These are phyloP conservation scores for Mallotus japonicus DNA, from an alignment of 441 rosid species.

Conservation along the genomic window DNA sequence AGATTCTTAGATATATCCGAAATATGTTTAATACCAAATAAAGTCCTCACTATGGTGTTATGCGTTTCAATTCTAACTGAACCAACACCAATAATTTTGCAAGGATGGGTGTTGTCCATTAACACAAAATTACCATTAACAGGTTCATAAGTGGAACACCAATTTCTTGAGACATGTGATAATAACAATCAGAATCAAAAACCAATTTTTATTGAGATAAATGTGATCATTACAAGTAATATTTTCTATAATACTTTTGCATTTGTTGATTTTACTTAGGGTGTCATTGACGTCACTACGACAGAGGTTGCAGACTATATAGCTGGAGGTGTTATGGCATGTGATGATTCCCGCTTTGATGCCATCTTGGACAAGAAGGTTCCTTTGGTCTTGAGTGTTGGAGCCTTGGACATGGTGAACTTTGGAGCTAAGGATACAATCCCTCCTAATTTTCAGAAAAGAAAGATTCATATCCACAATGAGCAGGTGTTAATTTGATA, in stretches of 20 bases:
- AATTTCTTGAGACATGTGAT: no score
- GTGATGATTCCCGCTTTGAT: conserved; percentile 83
- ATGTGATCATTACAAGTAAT: no score
- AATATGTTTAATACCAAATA: no score
- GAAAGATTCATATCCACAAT: conserved; percentile 78
- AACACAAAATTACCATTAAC: no score
- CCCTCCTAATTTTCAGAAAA: conserved; percentile 58
- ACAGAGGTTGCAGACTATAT: conserved; percentile 94
- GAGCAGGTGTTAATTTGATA: conserved; percentile 52
- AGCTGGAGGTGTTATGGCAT: conserved; percentile 94
- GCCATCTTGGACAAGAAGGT: conserved; percentile 66
- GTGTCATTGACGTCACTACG: conserved; percentile 82
- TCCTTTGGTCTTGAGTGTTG: conserved; percentile 84
- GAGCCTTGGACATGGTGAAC: conserved; percentile 94
- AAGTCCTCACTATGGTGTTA: no score
- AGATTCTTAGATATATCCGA: no score
- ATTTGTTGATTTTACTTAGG: conserved; percentile 37
- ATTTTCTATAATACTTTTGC: neutral
- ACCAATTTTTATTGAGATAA: no score
- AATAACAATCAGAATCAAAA: no score
- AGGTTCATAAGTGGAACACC: no score
- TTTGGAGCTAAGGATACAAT: conserved; percentile 80
- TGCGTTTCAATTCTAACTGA: no score
- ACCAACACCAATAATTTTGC: no score
- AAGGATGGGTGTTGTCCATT: no score